phyloP scores from a whole-genome alignment of 805 yeast species.

The Tetrapisispora nanseiensis region DNA sequence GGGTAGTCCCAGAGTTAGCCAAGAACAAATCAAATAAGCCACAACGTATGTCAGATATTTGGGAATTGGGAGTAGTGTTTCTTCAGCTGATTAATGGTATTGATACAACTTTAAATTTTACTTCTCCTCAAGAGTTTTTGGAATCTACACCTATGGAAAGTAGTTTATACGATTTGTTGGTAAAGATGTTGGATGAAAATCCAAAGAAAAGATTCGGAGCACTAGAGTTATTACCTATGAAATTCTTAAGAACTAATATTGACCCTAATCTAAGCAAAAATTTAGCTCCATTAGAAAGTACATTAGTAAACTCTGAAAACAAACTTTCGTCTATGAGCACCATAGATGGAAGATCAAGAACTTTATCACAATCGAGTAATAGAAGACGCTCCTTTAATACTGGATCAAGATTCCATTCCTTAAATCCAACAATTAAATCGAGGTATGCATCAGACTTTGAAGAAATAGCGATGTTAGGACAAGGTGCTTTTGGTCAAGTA shows the following conservation, averaged over 20 bases:
- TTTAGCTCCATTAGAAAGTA: constrained; percentile 12
- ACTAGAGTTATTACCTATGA: constrained; percentile 72
- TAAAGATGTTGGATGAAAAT: constrained; percentile 52
- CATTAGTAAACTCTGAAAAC: constrained; percentile 1
- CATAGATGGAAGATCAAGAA: constrained; percentile 10
- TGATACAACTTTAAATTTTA: constrained; percentile 43
- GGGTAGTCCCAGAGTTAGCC: constrained; percentile 76
- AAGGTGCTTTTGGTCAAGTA: constrained; percentile 97
- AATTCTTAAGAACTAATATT: constrained; percentile 70
- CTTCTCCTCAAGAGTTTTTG: constrained; percentile 58
- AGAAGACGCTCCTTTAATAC: constrained; percentile 35
- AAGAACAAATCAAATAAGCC: constrained; percentile 34
- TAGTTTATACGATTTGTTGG: constrained; percentile 55
- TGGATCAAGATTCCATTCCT: constrained; percentile 30
- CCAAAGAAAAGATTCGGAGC: constrained; percentile 72
- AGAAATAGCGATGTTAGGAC: constrained; percentile 82
- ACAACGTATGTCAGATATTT: constrained; percentile 78
- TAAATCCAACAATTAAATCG: constrained; percentile 35
- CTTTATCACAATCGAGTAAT: constrained; percentile 19
- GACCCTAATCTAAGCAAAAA: constrained; percentile 28
- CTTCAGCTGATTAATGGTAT: constrained; percentile 55
- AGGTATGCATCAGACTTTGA: constrained; percentile 91
- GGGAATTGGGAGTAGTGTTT: constrained; percentile 83
- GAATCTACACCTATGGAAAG: constrained; percentile 38
- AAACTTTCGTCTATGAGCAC: constrained; percentile 8